These are phyloP conservation scores for Hysterium pulicare DNA, from an alignment of 2,329 filamentous ascomycete species.

Conservation along the genomic window DNA sequence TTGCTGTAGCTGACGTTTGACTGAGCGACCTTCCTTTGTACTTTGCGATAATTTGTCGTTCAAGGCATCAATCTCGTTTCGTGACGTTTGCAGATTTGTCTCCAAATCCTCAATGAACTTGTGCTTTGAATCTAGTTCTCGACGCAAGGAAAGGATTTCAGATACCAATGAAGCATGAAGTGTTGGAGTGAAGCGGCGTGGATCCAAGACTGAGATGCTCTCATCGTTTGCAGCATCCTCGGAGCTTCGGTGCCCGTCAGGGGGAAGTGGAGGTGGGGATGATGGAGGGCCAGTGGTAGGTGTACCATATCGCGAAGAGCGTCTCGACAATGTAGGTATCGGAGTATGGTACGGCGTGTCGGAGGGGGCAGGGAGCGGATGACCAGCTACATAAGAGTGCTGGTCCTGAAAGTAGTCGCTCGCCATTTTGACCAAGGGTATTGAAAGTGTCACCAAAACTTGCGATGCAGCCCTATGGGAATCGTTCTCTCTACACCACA, in stretches of 20 bases:
- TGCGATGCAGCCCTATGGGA: slow-evolving; percentile 2
- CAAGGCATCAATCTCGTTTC: slow-evolving; percentile 71
- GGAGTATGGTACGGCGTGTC: slow-evolving; percentile 71
- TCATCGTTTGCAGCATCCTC: slow-evolving; percentile 64
- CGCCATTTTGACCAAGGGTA: slow-evolving; percentile 23
- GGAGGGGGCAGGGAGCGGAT: slow-evolving; percentile 63
- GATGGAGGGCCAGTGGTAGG: slow-evolving; percentile 61
- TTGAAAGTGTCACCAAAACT: slow-evolving; percentile 1
- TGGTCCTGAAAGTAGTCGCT: slow-evolving; percentile 49
- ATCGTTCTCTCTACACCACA: slow-evolving; percentile 22
- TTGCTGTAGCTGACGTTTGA: slow-evolving; percentile 81
- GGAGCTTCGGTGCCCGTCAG: slow-evolving; percentile 45
- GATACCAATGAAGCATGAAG: slow-evolving; percentile 92
- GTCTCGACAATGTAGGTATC: slow-evolving; percentile 53
- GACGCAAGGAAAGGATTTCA: slow-evolving; percentile 81
- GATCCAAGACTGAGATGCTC: slow-evolving; percentile 73
- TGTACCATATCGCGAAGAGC: slow-evolving; percentile 58
- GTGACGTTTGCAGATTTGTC: slow-evolving; percentile 64
- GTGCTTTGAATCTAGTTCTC: slow-evolving; percentile 87
- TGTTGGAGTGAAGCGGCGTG: slow-evolving; percentile 89
- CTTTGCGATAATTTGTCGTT: slow-evolving; percentile 60
- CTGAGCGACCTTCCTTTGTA: slow-evolving; percentile 71
- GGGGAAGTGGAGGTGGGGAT: slow-evolving; percentile 56
- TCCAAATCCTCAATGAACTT: slow-evolving; percentile 85
- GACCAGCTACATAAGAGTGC: slow-evolving; percentile 41